Percentiles rank a stretch among this genome's conserved stretches.
phyloP scores from a whole-genome alignment of 371 early-diverging fungal genomes.

The Dinochytrium kinnereticum region DNA sequence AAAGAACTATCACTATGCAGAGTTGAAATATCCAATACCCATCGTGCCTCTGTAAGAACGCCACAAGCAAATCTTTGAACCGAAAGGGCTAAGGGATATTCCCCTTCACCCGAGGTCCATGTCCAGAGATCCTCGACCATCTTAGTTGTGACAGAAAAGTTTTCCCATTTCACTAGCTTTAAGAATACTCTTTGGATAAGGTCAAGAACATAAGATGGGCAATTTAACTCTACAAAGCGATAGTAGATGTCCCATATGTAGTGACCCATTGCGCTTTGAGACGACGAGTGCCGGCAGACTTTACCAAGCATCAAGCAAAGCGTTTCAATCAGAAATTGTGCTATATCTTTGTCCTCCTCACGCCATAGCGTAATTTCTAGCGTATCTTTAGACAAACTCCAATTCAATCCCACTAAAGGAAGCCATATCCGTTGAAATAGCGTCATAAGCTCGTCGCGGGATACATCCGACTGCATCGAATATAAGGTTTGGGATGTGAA shows the following conservation, averaged over 20 bases:
- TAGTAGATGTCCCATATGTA: constrained; percentile 20
- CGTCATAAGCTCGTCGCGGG: background rate
- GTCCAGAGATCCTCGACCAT: background rate
- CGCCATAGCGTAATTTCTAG: too few species aligned
- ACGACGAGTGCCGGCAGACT: constrained; percentile 1
- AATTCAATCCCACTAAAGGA: constrained; percentile 5
- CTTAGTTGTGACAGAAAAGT: constrained; percentile 11
- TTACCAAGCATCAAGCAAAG: background rate
- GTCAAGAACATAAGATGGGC: constrained; percentile 16
- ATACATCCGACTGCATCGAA: constrained; percentile 27
- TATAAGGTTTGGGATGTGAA: constrained; percentile 24
- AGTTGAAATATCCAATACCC: background rate
- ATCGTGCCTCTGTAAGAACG: background rate
- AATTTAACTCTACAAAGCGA: background rate
- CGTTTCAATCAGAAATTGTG: too few species aligned
- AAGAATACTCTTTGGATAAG: background rate
- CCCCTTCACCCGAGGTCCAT: background rate
- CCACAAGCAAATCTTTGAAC: constrained; percentile 2
- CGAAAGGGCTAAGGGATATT: background rate
- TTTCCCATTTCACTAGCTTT: background rate
- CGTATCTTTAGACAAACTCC: too few species aligned
- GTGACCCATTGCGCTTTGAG: background rate
- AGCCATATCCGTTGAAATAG: background rate
- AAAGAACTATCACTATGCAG: background rate
- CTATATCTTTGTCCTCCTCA: too few species aligned